phyloP scores from a whole-genome alignment of 805 yeast genomes.

The Kockiozyma suomiensis region DNA sequence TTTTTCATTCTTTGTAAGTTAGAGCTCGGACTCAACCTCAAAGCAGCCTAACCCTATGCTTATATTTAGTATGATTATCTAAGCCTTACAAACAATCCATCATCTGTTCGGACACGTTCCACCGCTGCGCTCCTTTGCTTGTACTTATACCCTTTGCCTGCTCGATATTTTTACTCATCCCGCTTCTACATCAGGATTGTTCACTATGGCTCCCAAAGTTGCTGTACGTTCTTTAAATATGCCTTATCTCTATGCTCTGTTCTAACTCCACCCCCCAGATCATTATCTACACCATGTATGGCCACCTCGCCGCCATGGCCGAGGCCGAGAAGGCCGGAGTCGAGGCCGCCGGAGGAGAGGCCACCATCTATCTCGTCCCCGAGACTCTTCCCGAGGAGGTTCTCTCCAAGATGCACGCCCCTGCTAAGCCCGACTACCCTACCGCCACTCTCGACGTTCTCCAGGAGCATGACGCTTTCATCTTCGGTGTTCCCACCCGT shows the following conservation, averaged over 20 bases:
- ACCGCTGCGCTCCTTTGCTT: too few species aligned
- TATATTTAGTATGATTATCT: neutral
- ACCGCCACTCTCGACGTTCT: constrained; percentile 63
- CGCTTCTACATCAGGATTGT: neutral
- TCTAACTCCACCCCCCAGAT: constrained; percentile 38
- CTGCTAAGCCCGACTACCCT: constrained; percentile 65
- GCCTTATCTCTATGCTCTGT: neutral
- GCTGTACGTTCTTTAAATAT: constrained; percentile 28
- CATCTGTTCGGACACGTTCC: neutral
- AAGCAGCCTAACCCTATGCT: neutral
- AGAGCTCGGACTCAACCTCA: too few species aligned
- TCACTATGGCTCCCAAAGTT: constrained; percentile 32
- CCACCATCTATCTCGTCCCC: constrained; percentile 71
- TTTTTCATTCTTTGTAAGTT: too few species aligned
- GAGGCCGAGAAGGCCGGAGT: constrained; percentile 68
- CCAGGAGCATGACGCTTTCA: constrained; percentile 69
- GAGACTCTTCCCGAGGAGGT: constrained; percentile 71
- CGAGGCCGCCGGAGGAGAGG: constrained; percentile 66
- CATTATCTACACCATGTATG: constrained; percentile 73
- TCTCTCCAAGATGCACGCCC: constrained; percentile 58
- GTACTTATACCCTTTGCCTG: too few species aligned
- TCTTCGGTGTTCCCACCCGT: constrained; percentile 87
- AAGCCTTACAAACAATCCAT: neutral
- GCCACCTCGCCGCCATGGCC: constrained; percentile 72
- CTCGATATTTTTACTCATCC: neutral